Evolutionary conservation across 23 red algal genomes (phyloP), one percentile per base, ranked within the genome.

Genomic region (Gracilaria domingensis): DNA sequence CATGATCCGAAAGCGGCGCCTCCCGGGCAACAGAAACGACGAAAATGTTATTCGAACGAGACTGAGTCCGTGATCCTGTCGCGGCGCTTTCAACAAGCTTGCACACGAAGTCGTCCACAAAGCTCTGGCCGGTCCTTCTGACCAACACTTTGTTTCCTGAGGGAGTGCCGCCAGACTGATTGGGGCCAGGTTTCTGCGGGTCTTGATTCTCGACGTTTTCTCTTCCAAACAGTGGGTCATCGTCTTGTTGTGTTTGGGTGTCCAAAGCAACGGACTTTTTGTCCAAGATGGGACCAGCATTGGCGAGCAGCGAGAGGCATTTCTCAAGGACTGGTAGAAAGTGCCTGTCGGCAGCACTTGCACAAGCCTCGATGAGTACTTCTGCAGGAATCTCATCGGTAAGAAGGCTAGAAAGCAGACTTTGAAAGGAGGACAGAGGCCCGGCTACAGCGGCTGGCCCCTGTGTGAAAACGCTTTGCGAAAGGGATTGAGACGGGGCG

Each of bases 91-190:
- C 89, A 13, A 74, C 62, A 24, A 92, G 79, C 45, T 65, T 83
- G 35, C 60, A 83, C 8, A 92, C 66, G 48, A 92, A 92, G 20
- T 92, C 89, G 48, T 92, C 89, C 60, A 92, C 89, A 76, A 92
- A 92, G 48, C 76, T 90, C 48, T 90, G 87, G 8, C 87, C 87
- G 5, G 87, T 90, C 8, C 87, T 72, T 17, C 87, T 35, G 12
- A 90, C 87, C 66, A 59, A 16, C 7, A 90, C 62, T 75, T 90
- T 54, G 17, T 30, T 45, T 39, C 54, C 18, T n/a, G 51, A 73
- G 13, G 64, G 40, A 12, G 64, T 75, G 25, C 64, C 64, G 30
- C 33, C 32, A 38, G 36, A 35, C 4, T 81, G 58, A 26, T 37
- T 9, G 16, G 32, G 40, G 23, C 3, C 17, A 25, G 36, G 65